Evolutionary conservation across 139 green algal species (phyloP).

Genomic region (Coelastrella sp.): DNA sequence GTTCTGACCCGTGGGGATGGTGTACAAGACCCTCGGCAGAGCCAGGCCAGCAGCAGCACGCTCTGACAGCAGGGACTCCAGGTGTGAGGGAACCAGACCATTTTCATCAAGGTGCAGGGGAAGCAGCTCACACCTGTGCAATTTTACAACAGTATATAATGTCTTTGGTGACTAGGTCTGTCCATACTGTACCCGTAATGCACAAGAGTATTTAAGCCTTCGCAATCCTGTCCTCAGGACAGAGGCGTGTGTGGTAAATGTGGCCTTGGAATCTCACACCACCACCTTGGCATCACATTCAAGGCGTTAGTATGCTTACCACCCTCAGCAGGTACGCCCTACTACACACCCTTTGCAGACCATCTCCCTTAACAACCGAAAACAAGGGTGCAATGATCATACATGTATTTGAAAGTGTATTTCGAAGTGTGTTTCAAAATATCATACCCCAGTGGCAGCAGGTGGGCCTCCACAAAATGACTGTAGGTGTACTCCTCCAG

Average conservation of each 20-base stretch:
- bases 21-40: conserved; percentile 74
- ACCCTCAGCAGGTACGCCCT: background rate
- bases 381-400: background rate
- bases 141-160: background rate
- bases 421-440: background rate
- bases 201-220: no score
- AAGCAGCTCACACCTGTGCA: conserved; percentile 41
- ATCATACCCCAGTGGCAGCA: conserved; percentile 62
- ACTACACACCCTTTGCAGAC: background rate
- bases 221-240: no score
- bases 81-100: background rate
- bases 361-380: background rate
- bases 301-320: no score
- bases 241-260: no score
- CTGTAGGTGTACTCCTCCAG: conserved; percentile 85
- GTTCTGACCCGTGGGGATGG: conserved; percentile 82
- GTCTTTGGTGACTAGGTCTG: no score
- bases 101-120: conserved; percentile 56
- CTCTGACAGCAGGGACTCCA: background rate
- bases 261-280: no score
- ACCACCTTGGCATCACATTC: no score
- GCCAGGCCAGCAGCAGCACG: conserved; percentile 8
- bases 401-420: background rate
- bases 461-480: conserved; percentile 69
- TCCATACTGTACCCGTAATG: no score